Conservation (phyloP, 164 flowering plant species). For the Vitis rupestris region DNA sequence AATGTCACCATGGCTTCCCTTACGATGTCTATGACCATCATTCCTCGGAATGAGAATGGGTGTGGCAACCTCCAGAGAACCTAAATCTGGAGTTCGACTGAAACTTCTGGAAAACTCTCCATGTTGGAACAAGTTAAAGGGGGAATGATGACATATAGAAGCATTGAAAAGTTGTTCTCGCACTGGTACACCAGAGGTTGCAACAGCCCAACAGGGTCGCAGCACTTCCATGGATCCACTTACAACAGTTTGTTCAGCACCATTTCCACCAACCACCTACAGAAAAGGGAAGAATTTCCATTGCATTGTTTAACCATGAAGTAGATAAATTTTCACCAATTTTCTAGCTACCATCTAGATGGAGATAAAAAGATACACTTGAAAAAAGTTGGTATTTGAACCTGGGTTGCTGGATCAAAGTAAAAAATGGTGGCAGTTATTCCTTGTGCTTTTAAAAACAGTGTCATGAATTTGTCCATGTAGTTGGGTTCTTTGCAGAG, state of each 20-base stretch:
- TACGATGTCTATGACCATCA: constrained; percentile 87
- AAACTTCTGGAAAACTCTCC: constrained; percentile 71
- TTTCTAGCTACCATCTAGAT: no score
- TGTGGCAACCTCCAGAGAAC: constrained; percentile 86
- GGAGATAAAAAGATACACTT: no score
- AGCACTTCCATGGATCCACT: constrained; percentile 98
- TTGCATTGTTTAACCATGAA: not conserved
- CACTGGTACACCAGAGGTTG: constrained; percentile 96
- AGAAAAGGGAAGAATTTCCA: constrained; percentile 2
- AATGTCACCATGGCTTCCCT: constrained; percentile 97
- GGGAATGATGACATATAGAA: constrained; percentile 82
- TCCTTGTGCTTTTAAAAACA: no score
- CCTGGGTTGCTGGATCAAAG: no score
- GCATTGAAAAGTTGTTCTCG: constrained; percentile 96
- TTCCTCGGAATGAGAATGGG: constrained; percentile 82
- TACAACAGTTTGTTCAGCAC: constrained; percentile 87
- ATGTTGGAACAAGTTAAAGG: constrained; percentile 74
- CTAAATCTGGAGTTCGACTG: constrained; percentile 47
- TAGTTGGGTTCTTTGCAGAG: no score
- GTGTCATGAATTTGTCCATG: no score
- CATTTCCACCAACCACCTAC: constrained; percentile 96
- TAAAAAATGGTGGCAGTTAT: no score
- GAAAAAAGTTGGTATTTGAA: no score
- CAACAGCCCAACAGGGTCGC: constrained; percentile 96
- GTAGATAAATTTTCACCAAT: not conserved